Base-by-base conservation (phyloP, 768 basidiomycete species). In the Tylopilus subfusipes region DNA sequence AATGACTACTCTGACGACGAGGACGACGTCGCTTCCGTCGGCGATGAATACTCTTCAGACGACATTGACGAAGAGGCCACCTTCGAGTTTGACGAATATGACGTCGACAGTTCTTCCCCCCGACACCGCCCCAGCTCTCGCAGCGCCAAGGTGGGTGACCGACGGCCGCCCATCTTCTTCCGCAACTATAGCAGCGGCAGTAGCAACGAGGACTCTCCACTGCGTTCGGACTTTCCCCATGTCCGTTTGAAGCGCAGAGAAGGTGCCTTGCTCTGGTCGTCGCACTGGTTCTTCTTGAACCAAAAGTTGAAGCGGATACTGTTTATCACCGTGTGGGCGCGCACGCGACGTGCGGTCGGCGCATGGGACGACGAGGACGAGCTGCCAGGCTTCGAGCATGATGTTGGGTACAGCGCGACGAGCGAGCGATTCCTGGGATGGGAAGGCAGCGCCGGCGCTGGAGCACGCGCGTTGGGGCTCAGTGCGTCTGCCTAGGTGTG, bases 271-370 rank as follows among this genome's bases (percentile, higher is more conserved):
- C 78, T 98, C 8, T 98, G 95, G 95, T 94, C 91, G 31, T 92
- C 91, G 12, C 92, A 96, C 69, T 96, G 93, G 87, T 98, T 98
- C 78, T 96, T 98, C 76, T 76, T 93, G 64, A 96, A 94, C 77
- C 82, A 88, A 64, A 95, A 93, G 76, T 75, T 85, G 73, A 97
- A 95, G 75, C 85, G 95, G 21, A 83, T 98, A 63, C 73, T 98
- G 52, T 98, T 96, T 74, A 81, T 97, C 54, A 88, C 92, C 2
- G 85, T 93, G 21, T 97, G 93, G 92, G 92, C 94, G 8, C 82
- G 88, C 42, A 86, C 86, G 30, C 81, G 79, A 63, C 80, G 82
- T 46, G 75, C 82, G 19, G 73, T 75, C 18, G 73, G 80, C 38
- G 81, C 74, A 50, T 82, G 78, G 75, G 73, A 73, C 27, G 76